A percentile compares a stretch with the other conserved stretches of the same genome.
Conservation (phyloP, 306 rosid genomes). For the Medicago ruthenica region DNA sequence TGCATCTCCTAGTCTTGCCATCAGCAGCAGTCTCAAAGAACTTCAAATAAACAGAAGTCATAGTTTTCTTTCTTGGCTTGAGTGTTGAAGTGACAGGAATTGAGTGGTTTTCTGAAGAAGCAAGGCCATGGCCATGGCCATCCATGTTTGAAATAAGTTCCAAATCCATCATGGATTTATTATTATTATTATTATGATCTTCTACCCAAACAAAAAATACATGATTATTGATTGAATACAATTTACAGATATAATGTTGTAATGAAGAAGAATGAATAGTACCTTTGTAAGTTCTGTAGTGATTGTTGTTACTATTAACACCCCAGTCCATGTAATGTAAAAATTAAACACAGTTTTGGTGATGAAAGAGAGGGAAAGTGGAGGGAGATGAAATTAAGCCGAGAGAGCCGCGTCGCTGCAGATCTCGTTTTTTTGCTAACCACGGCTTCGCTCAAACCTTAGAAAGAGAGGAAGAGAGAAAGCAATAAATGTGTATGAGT, state of each 20-base stretch:
- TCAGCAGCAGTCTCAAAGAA: conserved; percentile 91
- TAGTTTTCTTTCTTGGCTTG: conserved; percentile 91
- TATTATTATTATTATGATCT: conserved; percentile 43
- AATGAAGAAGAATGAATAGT: not conserved
- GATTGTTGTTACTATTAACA: conserved; percentile 51
- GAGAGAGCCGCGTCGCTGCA: conserved; percentile 68
- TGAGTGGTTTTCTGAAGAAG: conserved; percentile 67
- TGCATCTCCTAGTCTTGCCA: conserved; percentile 88
- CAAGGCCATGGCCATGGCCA: conserved; percentile 62
- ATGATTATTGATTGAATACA: not conserved
- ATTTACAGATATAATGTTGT: too few relatives aligned
- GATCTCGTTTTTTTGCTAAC: conserved; percentile 24
- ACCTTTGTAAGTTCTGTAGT: conserved; percentile 76
- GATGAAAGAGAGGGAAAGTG: not conserved
- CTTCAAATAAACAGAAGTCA: conserved; percentile 95
- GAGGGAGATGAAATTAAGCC: conserved; percentile 52
- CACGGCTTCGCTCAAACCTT: conserved; percentile 43
- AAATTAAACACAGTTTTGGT: too few relatives aligned
- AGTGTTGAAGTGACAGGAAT: conserved; percentile 55
- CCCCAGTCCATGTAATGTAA: conserved; percentile 85
- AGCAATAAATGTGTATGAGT: not conserved
- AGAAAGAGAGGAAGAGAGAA: not conserved
- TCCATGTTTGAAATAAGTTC: conserved; percentile 66
- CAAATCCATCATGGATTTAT: conserved; percentile 75
- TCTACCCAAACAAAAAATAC: conserved; percentile 52